Conservation (phyloP, 1,139 yeast genomes). For the Blastobotrys ciferrii region DNA sequence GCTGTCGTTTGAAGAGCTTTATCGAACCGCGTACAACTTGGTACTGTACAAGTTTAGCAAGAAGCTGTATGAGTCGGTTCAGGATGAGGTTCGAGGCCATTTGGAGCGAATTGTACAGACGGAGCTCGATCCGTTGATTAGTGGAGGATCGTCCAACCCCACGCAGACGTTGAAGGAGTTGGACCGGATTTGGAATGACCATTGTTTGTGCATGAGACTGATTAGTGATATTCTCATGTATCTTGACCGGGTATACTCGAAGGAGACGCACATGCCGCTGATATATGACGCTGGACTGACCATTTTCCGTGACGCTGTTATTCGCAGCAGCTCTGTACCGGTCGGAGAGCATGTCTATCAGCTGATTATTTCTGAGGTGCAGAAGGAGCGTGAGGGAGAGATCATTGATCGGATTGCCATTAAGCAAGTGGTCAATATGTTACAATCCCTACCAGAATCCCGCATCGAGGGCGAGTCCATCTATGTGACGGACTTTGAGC, state of each 20-base stretch:
- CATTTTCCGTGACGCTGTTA: conserved; percentile 49
- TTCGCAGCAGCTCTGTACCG: conserved; percentile 45
- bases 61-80: conserved; percentile 63
- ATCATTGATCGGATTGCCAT: conserved; percentile 61
- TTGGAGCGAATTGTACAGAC: conserved; percentile 39
- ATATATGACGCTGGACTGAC: conserved; percentile 75
- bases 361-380: conserved; percentile 56
- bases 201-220: conserved; percentile 70
- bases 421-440: conserved; percentile 64
- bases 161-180: conserved; percentile 42
- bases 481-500: conserved; percentile 67
- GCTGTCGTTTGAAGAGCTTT: conserved; percentile 80
- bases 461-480: conserved; percentile 43
- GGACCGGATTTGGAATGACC: conserved; percentile 60
- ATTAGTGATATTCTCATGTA: conserved; percentile 87
- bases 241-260: conserved; percentile 77
- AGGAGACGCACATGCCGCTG: conserved; percentile 63
- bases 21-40: conserved; percentile 75
- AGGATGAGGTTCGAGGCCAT: conserved; percentile 50
- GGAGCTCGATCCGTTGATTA: conserved; percentile 23
- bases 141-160: conserved; percentile 2
- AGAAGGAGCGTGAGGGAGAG: conserved; percentile 58
- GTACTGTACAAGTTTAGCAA: conserved; percentile 76
- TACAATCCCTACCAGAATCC: conserved; percentile 55
- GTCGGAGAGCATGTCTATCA: conserved; percentile 52